A percentile compares a stretch with the other conserved stretches of the same genome.
These are phyloP conservation scores for Chlorella variabilis DNA, from an alignment of 163 green algal genomes.

Conservation along the genomic window DNA sequence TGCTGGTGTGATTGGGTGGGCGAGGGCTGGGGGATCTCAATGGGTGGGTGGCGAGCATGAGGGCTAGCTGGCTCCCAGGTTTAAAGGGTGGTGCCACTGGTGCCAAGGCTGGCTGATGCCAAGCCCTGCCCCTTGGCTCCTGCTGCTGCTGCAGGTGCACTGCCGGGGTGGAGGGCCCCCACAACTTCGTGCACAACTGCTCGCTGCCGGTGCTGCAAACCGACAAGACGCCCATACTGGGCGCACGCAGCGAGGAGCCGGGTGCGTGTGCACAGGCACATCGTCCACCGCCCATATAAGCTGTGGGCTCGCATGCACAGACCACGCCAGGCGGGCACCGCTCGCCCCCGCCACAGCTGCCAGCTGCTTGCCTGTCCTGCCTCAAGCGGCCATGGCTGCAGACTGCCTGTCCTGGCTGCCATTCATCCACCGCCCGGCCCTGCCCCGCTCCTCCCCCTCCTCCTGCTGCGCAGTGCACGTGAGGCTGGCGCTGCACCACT, in stretches of 20 bases:
- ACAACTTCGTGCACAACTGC: conserved; percentile 59
- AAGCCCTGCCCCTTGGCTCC: no score
- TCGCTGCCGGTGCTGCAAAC: conserved; percentile 37
- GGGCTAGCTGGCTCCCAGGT: no score
- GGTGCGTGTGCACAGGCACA: not conserved
- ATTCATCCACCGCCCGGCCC: not conserved
- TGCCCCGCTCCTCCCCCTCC: not conserved
- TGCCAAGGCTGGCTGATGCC: no score
- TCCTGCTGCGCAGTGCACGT: conserved; percentile 24
- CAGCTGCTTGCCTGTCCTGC: not conserved
- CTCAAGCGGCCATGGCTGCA: no score
- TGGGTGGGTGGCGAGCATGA: no score
- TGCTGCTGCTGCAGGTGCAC: conserved; percentile 35
- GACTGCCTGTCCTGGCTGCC: not conserved
- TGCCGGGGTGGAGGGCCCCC: conserved; percentile 35
- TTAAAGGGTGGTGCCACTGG: no score
- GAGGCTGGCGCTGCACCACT: conserved; percentile 59
- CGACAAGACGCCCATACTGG: conserved; percentile 29
- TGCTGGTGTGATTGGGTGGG: not conserved
- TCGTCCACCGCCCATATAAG: no score
- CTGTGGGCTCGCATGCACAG: not conserved
- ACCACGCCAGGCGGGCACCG: not conserved
- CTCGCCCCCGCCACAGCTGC: not conserved
- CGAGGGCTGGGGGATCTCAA: not conserved
- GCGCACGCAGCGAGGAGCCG: conserved; percentile 23